phyloP scores from a whole-genome alignment of 768 basidiomycete genomes.

The Leccinellum rugosiceps region DNA sequence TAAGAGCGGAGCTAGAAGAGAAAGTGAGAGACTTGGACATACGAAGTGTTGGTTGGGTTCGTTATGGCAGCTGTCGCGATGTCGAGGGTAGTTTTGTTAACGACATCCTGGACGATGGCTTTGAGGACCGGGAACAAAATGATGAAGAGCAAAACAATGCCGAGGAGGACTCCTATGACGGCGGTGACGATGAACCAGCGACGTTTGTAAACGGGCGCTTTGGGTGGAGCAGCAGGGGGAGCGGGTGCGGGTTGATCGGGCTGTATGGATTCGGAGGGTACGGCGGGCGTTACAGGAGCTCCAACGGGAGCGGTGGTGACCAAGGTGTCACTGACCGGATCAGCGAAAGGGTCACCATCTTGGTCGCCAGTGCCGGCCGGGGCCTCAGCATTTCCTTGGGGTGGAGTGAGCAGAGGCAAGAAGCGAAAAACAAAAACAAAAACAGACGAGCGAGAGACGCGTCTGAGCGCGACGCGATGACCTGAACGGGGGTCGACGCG shows the following conservation, averaged over 20 bases:
- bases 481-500: neutral
- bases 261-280: neutral
- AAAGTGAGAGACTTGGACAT: conserved; percentile 20
- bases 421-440: neutral
- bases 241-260: neutral
- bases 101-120: conserved; percentile 63
- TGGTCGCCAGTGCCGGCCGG: conserved; percentile 4
- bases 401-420: neutral
- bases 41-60: conserved; percentile 56
- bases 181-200: conserved; percentile 62
- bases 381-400: conserved; percentile 8
- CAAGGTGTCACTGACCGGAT: conserved; percentile 7
- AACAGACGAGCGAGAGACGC: conserved; percentile 17
- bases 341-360: conserved; percentile 5
- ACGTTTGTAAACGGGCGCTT: conserved; percentile 54
- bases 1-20: conserved; percentile 1
- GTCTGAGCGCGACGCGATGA: conserved; percentile 5
- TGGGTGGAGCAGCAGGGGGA: conserved; percentile 5
- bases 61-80: conserved; percentile 51
- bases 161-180: conserved; percentile 47
- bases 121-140: conserved; percentile 64
- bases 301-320: conserved; percentile 8
- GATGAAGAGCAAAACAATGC: conserved; percentile 64
- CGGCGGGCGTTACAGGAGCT: neutral
- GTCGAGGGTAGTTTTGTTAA: conserved; percentile 53